These are phyloP conservation scores for Nigrospora sphaerica DNA, from an alignment of 2,329 filamentous ascomycete species.

Conservation along the genomic window DNA sequence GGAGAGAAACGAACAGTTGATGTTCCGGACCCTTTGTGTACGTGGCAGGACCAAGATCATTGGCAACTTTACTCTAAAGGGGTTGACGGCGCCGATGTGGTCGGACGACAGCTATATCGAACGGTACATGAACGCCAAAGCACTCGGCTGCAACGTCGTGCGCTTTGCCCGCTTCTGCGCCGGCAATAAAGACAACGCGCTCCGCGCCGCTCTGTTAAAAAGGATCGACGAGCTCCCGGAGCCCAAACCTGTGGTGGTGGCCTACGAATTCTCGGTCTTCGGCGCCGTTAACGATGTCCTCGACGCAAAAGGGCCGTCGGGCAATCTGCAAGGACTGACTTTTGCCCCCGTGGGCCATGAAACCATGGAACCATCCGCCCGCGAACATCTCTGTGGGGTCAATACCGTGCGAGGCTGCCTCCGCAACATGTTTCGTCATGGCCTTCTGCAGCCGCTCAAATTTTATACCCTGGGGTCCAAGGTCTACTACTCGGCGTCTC, in stretches of 20 bases:
- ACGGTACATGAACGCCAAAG: conserved; percentile 46
- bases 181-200: conserved; percentile 44
- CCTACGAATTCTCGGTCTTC: conserved; percentile 37
- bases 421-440: conserved; percentile 51
- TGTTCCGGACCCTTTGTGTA: conserved; percentile 40
- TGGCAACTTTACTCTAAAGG: conserved; percentile 44
- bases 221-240: conserved; percentile 36
- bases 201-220: conserved; percentile 42
- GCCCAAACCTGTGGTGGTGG: conserved; percentile 41
- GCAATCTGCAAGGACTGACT: conserved; percentile 34
- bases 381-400: conserved; percentile 36
- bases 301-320: background rate
- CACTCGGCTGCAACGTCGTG: conserved; percentile 54
- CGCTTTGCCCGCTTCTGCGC: conserved; percentile 52
- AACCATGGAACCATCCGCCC: conserved; percentile 28
- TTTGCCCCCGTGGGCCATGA: conserved; percentile 47
- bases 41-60: conserved; percentile 55
- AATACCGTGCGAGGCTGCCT: conserved; percentile 52
- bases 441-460: conserved; percentile 56
- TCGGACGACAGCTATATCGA: conserved; percentile 42
- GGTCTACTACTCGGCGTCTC: conserved; percentile 63
- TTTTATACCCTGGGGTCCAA: conserved; percentile 64
- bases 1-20: conserved; percentile 40
- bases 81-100: conserved; percentile 45
- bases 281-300: conserved; percentile 22